These are phyloP conservation scores for Suillus hirtellus DNA, from an alignment of 768 basidiomycete species.

Conservation along the genomic window DNA sequence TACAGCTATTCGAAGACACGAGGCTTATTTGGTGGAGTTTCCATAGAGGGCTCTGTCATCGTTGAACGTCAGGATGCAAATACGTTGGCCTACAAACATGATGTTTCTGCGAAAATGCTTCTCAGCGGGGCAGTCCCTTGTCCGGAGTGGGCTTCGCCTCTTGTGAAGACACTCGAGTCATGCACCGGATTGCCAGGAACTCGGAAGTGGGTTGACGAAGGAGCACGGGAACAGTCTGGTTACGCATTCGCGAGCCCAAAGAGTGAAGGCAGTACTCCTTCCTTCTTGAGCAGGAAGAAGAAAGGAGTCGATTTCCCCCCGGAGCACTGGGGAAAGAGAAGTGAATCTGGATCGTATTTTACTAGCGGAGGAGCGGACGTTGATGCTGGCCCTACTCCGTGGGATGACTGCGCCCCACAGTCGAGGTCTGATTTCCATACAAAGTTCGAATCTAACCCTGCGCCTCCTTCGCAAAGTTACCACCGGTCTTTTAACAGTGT, in stretches of 20 bases:
- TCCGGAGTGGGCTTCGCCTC: constrained; percentile 75
- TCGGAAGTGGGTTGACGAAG: constrained; percentile 66
- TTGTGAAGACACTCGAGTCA: constrained; percentile 73
- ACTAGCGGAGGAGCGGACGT: constrained; percentile 18
- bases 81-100: constrained; percentile 69
- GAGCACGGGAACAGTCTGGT: constrained; percentile 35
- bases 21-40: constrained; percentile 92
- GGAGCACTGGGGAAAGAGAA: constrained; percentile 54
- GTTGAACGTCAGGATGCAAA: constrained; percentile 95
- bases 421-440: constrained; percentile 38
- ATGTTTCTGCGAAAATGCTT: constrained; percentile 76
- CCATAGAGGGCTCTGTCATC: constrained; percentile 86
- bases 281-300: constrained; percentile 44
- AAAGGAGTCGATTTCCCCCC: constrained; percentile 60
- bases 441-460: constrained; percentile 46
- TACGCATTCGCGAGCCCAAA: constrained; percentile 63
- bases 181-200: constrained; percentile 71
- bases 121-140: constrained; percentile 74
- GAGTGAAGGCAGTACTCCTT: constrained; percentile 27
- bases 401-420: constrained; percentile 28
- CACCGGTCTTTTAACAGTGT: constrained; percentile 24
- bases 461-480: constrained; percentile 29
- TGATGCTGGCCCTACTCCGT: constrained; percentile 16
- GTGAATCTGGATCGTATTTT: constrained; percentile 59
- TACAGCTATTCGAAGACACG: constrained; percentile 91